Conservation (phyloP, 1,284 basidiomycete species). For the Irpex lacteus region DNA sequence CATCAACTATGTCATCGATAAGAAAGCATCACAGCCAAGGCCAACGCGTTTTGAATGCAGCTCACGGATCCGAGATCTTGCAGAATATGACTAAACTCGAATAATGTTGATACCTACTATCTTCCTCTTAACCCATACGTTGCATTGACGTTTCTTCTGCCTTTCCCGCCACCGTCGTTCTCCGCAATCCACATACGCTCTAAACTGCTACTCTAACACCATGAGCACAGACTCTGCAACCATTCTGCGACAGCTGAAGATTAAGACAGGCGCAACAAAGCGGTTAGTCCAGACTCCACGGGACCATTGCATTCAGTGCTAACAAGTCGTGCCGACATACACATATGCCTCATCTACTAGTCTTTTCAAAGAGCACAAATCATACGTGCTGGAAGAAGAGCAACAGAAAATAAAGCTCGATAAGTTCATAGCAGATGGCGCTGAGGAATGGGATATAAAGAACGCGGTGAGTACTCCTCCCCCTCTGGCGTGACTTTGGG, state of each 20-base stretch:
- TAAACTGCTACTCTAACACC: background rate
- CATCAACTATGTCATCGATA: too few species aligned
- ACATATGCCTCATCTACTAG: conserved; percentile 33
- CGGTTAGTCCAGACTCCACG: conserved; percentile 43
- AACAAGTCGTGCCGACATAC: too few species aligned
- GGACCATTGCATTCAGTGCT: too few species aligned
- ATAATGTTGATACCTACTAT: too few species aligned
- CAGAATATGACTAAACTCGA: too few species aligned
- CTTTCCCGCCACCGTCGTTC: too few species aligned
- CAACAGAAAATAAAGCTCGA: conserved; percentile 59
- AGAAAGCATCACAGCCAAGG: too few species aligned
- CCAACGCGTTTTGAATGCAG: too few species aligned
- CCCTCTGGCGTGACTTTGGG: background rate
- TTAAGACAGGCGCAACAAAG: conserved; percentile 72
- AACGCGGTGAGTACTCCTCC: conserved; percentile 62
- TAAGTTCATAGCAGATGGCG: conserved; percentile 58
- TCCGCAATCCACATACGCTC: too few species aligned
- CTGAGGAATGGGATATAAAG: conserved; percentile 79
- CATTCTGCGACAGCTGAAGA: conserved; percentile 69
- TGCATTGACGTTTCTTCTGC: too few species aligned
- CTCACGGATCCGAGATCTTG: too few species aligned
- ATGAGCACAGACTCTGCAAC: conserved; percentile 49
- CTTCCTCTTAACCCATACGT: too few species aligned
- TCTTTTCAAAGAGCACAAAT: conserved; percentile 67
- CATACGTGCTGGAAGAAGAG: conserved; percentile 70